These are phyloP conservation scores for Pistacia vera DNA, from an alignment of 345 rosid genomes.

Conservation along the genomic window DNA sequence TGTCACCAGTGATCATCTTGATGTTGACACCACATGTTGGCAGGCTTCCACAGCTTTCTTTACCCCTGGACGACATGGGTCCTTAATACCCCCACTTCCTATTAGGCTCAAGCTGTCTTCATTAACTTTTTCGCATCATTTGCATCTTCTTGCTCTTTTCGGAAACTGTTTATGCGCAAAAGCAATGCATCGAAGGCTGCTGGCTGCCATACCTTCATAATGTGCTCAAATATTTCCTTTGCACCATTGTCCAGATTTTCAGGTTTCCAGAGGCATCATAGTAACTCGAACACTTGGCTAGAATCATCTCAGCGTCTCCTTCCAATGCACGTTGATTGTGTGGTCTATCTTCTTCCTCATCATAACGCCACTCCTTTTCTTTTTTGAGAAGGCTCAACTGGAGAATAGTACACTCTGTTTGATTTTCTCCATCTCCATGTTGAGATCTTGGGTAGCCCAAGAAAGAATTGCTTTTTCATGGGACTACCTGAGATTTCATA, in stretches of 20 bases:
- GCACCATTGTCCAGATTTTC: conserved; percentile 32
- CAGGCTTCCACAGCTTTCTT: too few relatives aligned
- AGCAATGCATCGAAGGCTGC: conserved; percentile 73
- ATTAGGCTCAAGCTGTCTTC: too few relatives aligned
- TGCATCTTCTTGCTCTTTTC: conserved; percentile 17
- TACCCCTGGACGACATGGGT: too few relatives aligned
- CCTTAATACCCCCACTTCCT: too few relatives aligned
- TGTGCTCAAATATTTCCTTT: conserved; percentile 37
- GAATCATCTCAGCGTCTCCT: conserved; percentile 81
- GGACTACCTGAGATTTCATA: conserved; percentile 61
- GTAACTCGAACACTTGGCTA: conserved; percentile 64
- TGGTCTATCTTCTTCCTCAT: conserved; percentile 38
- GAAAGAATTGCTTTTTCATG: conserved; percentile 69
- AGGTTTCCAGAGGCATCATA: conserved; percentile 48
- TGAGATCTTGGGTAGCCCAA: conserved; percentile 59
- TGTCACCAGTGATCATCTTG: conserved; percentile 87
- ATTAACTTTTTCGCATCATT: conserved; percentile 29
- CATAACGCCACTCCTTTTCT: conserved; percentile 68
- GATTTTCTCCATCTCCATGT: conserved; percentile 41
- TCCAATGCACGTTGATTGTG: conserved; percentile 62
- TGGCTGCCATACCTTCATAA: conserved; percentile 70
- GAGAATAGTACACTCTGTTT: conserved; percentile 36
- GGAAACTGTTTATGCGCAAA: conserved; percentile 52
- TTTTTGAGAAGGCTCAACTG: conserved; percentile 72
- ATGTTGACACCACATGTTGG: conserved; percentile 74